These are phyloP conservation scores for Podaxis pistillaris DNA, from an alignment of 768 basidiomycete genomes.

Conservation along the genomic window DNA sequence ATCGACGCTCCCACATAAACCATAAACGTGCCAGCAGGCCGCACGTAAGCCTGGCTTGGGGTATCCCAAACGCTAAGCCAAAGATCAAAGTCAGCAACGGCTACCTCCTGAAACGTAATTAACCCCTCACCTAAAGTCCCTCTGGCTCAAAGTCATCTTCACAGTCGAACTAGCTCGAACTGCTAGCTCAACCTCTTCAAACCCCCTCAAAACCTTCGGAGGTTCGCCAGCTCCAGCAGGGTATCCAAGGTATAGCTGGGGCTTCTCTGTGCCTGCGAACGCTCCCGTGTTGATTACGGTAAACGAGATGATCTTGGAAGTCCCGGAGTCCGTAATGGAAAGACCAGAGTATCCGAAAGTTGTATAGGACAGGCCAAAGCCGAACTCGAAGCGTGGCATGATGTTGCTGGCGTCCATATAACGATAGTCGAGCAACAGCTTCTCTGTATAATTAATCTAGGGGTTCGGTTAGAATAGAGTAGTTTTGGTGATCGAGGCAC, in stretches of 20 bases:
- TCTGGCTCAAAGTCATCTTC: slow-evolving; percentile 32
- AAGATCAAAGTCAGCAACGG: background rate
- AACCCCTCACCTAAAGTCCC: slow-evolving; percentile 44
- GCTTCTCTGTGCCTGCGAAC: slow-evolving; percentile 50
- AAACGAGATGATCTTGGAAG: slow-evolving; percentile 39
- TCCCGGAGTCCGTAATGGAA: slow-evolving; percentile 32
- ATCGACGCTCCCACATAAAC: slow-evolving; percentile 55
- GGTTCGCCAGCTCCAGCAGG: slow-evolving; percentile 47
- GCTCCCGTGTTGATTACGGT: slow-evolving; percentile 46
- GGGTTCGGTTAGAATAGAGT: background rate
- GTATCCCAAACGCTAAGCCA: slow-evolving; percentile 50
- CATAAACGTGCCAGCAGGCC: slow-evolving; percentile 49
- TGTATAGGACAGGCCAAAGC: slow-evolving; percentile 75
- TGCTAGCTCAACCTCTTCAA: slow-evolving; percentile 44
- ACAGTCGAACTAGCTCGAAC: slow-evolving; percentile 35
- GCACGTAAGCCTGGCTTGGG: slow-evolving; percentile 45
- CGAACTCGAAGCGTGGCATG: slow-evolving; percentile 60
- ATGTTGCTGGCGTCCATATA: slow-evolving; percentile 57
- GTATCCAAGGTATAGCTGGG: slow-evolving; percentile 53
- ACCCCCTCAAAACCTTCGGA: slow-evolving; percentile 48
- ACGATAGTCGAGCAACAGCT: slow-evolving; percentile 64
- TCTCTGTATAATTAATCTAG: slow-evolving; percentile 67
- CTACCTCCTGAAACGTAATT: background rate
- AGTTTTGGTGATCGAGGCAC: slow-evolving; percentile 13
- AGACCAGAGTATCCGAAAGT: slow-evolving; percentile 62